Base-by-base conservation (phyloP, 805 yeast species). In the Kodamaea restingae region DNA sequence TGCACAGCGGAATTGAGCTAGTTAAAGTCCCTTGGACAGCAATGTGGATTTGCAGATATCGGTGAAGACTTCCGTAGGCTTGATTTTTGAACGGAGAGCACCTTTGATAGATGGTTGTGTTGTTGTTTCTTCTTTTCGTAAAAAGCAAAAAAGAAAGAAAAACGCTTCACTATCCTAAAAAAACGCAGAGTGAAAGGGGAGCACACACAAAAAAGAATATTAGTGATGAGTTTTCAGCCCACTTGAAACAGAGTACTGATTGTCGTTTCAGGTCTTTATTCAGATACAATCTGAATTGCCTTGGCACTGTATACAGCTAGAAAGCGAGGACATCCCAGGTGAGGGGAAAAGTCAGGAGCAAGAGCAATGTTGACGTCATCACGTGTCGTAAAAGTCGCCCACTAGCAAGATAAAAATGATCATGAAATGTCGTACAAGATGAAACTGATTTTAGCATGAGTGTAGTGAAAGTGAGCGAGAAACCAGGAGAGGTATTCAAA, bases 141-240 rank as follows among this genome's bases (percentile, higher is more conserved):
- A 37, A 37, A 37, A 31, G 28, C 25, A 9, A 37, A 37, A 37
- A 37, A 37, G 40, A 37, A 37, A 37, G 40, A 37, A 37, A 37
- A 31, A 24, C 9, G 18, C 20, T 35, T 21, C 20, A 15, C 36
- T 24, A 28, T 18, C 33, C 22, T 6, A 20, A 20, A 20, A n/a
- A 27, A 35, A 4, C n/a, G 27, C 4, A 6, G 30, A 18, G 32
- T 17, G 32, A 8, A 17, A n/a, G 27, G 20, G 21, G 20, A 11
- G 14, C 20, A 33, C 18, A 26, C 15, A 35, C 31, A 35, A 32
- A 31, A 25, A 38, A 31, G 26, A 26, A 38, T 21, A 38, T 31
- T 27, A 9, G 32, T 30, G 32, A 30, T 30, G 32, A 30, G 32
- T 4, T 30, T 30, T 17, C 20, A 15, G 21, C 21, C 12, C 15